Evolutionary conservation across 1,284 basidiomycete species (phyloP).

Genomic region (Albatrellus sp.): DNA sequence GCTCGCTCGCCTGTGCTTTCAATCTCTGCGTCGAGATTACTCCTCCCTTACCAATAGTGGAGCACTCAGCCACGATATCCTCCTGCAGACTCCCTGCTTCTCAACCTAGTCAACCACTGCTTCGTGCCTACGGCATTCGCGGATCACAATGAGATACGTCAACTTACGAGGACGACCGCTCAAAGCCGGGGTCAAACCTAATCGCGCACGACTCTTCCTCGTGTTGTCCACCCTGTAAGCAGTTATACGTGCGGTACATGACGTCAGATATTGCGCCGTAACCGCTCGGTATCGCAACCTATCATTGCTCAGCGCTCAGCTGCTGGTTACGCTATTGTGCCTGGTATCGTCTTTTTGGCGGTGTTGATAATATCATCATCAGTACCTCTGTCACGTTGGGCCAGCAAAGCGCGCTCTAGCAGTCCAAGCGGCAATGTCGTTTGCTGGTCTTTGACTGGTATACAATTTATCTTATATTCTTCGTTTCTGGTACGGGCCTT

Average conservation of each 20-base stretch:
- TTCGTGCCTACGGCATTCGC: conserved; percentile 4
- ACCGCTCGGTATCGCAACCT: background rate
- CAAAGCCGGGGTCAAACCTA: conserved; percentile 59
- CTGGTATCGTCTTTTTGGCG: conserved; percentile 53
- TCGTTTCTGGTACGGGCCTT: conserved; percentile 39
- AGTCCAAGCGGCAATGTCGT: conserved; percentile 15
- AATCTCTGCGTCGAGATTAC: background rate
- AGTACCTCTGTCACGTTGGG: conserved; percentile 48
- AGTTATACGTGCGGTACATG: background rate
- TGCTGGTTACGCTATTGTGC: conserved; percentile 50
- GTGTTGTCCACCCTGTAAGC: conserved; percentile 57
- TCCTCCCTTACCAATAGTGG: conserved; percentile 12
- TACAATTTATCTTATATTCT: conserved; percentile 54
- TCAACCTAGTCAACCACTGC: conserved; percentile 13
- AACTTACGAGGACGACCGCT: conserved; percentile 45
- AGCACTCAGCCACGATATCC: conserved; percentile 12
- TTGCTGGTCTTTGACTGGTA: conserved; percentile 14
- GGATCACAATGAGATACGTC: conserved; percentile 10
- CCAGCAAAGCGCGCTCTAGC: conserved; percentile 22
- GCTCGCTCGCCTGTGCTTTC: no score
- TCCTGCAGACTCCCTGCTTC: background rate
- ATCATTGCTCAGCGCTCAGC: background rate
- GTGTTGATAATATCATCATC: conserved; percentile 36
- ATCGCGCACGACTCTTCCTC: conserved; percentile 66
- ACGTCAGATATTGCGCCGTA: background rate